Percentiles rank a stretch among this genome's conserved stretches.
These are phyloP conservation scores for Saprolegnia diclina DNA, from an alignment of 352 stramenopile species.

Conservation along the genomic window DNA sequence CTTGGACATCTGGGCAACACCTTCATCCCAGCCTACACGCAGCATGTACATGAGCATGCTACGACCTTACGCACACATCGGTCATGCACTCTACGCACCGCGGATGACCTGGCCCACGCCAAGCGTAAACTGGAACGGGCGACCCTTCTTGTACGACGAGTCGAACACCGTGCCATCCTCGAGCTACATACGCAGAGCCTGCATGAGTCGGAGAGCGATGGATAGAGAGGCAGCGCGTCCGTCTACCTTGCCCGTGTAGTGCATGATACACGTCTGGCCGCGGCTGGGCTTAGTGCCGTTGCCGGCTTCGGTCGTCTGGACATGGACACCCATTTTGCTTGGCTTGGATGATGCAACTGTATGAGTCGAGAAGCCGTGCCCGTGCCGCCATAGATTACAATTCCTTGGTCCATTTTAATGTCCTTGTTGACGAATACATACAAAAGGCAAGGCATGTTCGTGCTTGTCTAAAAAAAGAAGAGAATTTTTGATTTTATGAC, in stretches of 20 bases:
- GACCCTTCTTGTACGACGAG: slow-evolving; percentile 16
- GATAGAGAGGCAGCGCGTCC: too few species aligned
- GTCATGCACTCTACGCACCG: neutral
- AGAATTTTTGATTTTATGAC: neutral
- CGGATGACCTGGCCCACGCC: slow-evolving; percentile 19
- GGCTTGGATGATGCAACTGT: neutral
- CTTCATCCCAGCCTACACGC: slow-evolving; percentile 54
- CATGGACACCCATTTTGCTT: slow-evolving; percentile 16
- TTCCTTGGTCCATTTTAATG: neutral
- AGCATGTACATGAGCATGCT: neutral
- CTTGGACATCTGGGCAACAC: slow-evolving; percentile 68
- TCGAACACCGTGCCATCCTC: slow-evolving; percentile 27
- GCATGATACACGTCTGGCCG: slow-evolving; percentile 74
- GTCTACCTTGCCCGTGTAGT: slow-evolving; percentile 67
- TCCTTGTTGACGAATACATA: neutral
- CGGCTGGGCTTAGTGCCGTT: slow-evolving; percentile 31
- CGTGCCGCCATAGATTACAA: neutral
- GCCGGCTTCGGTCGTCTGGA: slow-evolving; percentile 14
- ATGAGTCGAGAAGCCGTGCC: too few species aligned
- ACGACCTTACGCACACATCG: neutral
- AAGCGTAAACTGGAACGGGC: slow-evolving; percentile 24
- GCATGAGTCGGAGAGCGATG: neutral
- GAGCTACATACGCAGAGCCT: neutral
- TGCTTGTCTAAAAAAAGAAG: neutral
- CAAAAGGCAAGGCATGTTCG: neutral